Percentiles rank a stretch among this genome's conserved stretches.
Evolutionary conservation across 805 yeast species (phyloP).

Genomic region (Yarrowia sp.): DNA sequence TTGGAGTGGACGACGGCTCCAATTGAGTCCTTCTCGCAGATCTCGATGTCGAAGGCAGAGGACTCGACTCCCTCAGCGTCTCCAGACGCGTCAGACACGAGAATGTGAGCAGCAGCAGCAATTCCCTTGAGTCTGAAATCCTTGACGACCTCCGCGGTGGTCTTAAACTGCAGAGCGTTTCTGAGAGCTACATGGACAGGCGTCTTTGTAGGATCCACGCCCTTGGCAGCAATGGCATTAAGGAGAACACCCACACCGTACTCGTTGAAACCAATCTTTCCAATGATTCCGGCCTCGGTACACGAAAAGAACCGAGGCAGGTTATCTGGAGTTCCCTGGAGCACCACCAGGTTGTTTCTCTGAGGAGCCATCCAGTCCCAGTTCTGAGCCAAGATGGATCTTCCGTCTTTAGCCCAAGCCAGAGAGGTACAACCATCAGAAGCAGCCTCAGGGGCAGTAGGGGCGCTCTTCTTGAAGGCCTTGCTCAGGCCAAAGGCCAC

Average conservation of each 20-base stretch:
- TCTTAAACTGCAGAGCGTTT: conserved; percentile 48
- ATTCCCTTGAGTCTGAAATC: conserved; percentile 37
- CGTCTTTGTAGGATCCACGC: conserved; percentile 47
- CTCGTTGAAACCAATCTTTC: conserved; percentile 51
- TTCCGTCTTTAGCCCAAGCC: conserved; percentile 46
- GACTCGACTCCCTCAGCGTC: conserved; percentile 42
- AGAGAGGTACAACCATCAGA: conserved; percentile 54
- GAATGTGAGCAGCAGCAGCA: conserved; percentile 43
- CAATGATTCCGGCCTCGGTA: conserved; percentile 52
- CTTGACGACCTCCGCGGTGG: conserved; percentile 45
- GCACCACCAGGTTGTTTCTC: conserved; percentile 46
- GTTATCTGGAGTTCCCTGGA: conserved; percentile 45
- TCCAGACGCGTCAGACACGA: conserved; percentile 41
- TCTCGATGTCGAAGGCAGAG: conserved; percentile 40
- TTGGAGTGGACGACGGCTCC: conserved; percentile 42
- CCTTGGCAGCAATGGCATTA: conserved; percentile 50
- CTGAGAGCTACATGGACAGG: conserved; percentile 54
- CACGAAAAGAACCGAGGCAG: conserved; percentile 47
- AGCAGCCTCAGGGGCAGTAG: conserved; percentile 17
- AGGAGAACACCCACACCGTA: conserved; percentile 50
- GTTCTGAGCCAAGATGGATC: conserved; percentile 50
- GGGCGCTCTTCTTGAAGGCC: conserved; percentile 21
- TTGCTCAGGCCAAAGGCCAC: conserved; percentile 48
- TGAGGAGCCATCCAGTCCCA: conserved; percentile 55
- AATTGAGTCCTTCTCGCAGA: conserved; percentile 30